Evolutionary conservation across 1,284 basidiomycete species (phyloP), one percentile per base, ranked within the genome.

Genomic region (Meripilus lineatus): DNA sequence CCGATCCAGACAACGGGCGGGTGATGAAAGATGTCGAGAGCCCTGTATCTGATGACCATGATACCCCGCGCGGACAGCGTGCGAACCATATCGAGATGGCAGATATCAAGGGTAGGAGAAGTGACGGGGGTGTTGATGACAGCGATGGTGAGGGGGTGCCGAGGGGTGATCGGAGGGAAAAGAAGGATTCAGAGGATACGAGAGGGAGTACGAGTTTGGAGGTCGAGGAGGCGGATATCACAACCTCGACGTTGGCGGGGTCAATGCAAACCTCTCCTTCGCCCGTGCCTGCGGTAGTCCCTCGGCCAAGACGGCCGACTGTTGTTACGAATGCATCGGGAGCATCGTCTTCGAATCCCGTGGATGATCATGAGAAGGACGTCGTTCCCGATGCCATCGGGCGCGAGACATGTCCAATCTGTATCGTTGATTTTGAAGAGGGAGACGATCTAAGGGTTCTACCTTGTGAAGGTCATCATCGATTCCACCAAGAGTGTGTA

Each of bases 371-470:
- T 40, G 57, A 55, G 23, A 63, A 67, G 42, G 69, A 74, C 28
- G 63, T 77, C 13, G 70, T 78, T 42, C 82, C 81, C 1, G 79
- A 74, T 37, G 72, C 75, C 11, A 87, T 89, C 32, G 87, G 84
- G 11, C 77, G 79, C 32, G 87, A 91, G 61, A 91, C 86, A 20
- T 96, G 93, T 65, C 92, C 93, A 5, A 96, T 96, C 51, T 96
- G 93, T 60, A 85, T 95, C 48, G 72, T 90, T 32, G 92, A 94
- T 55, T 96, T 96, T 58, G 88, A 93, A 62, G 85, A 89, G 50
- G 93, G 91, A 4, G 93, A 96, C 58, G 89, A 94, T 61, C 65
- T 95, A 14, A 80, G 93, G 24, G 76, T 94, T 26, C 67, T 96
- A 44, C 93, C 93, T 1, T 96, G 93, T 63, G 88, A 91, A 58